Evolutionary conservation across 2,329 filamentous ascomycete genomes (phyloP).

Genomic region (Cylindrodendrum hubeiense): DNA sequence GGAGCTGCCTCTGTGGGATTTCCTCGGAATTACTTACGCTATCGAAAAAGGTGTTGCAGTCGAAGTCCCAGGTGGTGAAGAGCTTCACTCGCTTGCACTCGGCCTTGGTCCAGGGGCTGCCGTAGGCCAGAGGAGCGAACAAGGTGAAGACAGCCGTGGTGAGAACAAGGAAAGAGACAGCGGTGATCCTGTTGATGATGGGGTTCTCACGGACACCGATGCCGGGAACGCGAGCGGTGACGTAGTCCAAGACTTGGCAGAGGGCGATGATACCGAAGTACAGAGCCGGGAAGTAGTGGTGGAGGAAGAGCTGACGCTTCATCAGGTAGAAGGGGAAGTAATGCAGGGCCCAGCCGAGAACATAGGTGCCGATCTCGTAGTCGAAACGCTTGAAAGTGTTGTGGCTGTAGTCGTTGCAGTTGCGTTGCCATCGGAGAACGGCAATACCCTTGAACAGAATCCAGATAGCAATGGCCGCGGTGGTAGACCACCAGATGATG

Average conservation of each 20-base stretch:
- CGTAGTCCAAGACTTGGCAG: slow-evolving; percentile 90
- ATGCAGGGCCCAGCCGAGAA: slow-evolving; percentile 96
- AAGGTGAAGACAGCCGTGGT: slow-evolving; percentile 83
- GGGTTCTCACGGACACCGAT: slow-evolving; percentile 76
- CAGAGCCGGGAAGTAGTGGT: slow-evolving; percentile 97
- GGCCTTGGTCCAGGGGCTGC: slow-evolving; percentile 91
- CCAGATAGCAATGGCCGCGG: slow-evolving; percentile 81
- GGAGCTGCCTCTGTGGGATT: slow-evolving; percentile 52
- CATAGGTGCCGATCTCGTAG: slow-evolving; percentile 91
- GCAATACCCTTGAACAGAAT: slow-evolving; percentile 88
- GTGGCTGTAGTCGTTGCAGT: slow-evolving; percentile 86
- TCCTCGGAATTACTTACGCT: slow-evolving; percentile 74
- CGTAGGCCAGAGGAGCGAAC: slow-evolving; percentile 92
- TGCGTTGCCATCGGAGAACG: slow-evolving; percentile 93
- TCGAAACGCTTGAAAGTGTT: slow-evolving; percentile 95
- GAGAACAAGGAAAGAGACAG: slow-evolving; percentile 79
- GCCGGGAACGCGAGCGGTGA: slow-evolving; percentile 77
- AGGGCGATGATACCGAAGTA: slow-evolving; percentile 94
- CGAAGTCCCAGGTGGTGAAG: slow-evolving; percentile 93
- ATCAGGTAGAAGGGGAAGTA: slow-evolving; percentile 99
- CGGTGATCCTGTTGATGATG: slow-evolving; percentile 79
- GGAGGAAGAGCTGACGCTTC: slow-evolving; percentile 97
- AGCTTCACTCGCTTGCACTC: slow-evolving; percentile 91
- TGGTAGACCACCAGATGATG: slow-evolving; percentile 93
- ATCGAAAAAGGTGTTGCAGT: slow-evolving; percentile 93